Base-by-base conservation (phyloP, 2,329 filamentous ascomycete species). In the Diaporthe nobilis region DNA sequence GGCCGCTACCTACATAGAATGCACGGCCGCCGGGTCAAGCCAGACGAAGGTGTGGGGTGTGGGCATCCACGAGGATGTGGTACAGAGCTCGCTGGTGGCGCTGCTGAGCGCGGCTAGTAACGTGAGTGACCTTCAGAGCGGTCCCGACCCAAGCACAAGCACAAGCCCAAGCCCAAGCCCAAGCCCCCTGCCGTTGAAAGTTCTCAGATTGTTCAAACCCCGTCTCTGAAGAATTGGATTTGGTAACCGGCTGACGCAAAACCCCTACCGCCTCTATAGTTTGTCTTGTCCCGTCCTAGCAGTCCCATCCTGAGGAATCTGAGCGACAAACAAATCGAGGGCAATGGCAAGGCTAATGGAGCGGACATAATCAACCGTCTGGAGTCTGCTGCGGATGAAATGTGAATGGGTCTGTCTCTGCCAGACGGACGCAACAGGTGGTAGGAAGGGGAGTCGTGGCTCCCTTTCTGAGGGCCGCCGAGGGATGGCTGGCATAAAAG, bases 1-100 rank as follows among this genome's bases (percentile, higher is more conserved):
- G 87, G 96, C 96, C n/a, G 96, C 95, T 2, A 95, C 96, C 2
- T 98, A 97, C 83, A 98, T 98, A 78, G 94, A 98, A 84, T 98
- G 95, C 85, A 95, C 90, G 39, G 89, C 92, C 28, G 85, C 90
- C 5, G 91, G 90, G 63, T 93, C 89, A 77, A 90, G 90, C 72
- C 88, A 94, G 80, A 25, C 12, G 12, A 93, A 91, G 81, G 93
- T 98, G 3, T 98, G 95, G 95, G 95, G 95, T 79, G 94, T 98
- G 9, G 95, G 95, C 47, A 94, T 98, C 80, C 95, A 98, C 83
- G 93, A 96, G 83, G 96, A 98, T 87, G 95, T 97, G 77, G 95
- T 97, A 28, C 94, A 97, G 84, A 95, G 94, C 80, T 96, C 93
- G 84, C 90, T 98, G 81, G 94, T 95, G 83, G 96, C 96, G 75